Conservation (phyloP, 176 grass and related monocot species). For the Ampelocalamus luodianensis region DNA sequence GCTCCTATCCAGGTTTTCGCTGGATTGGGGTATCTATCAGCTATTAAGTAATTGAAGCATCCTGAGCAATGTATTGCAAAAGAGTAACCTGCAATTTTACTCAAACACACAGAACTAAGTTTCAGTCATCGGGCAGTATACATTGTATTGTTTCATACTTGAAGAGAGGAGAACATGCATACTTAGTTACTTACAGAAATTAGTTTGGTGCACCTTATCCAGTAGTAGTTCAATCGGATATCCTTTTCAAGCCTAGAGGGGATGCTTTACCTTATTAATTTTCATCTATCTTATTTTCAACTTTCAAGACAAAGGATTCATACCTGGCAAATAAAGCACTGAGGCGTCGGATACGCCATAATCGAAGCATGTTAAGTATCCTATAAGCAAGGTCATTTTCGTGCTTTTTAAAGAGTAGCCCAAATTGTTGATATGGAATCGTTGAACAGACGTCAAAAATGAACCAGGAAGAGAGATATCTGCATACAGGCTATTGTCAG, state of each 20-base stretch:
- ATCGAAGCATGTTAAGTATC: conserved; percentile 73
- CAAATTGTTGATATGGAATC: conserved; percentile 69
- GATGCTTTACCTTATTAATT: conserved; percentile 28
- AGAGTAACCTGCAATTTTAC: conserved; percentile 72
- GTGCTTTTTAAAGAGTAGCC: conserved; percentile 61
- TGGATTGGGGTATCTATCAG: conserved; percentile 77
- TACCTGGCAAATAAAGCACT: conserved; percentile 89
- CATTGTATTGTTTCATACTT: conserved; percentile 12
- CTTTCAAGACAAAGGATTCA: conserved; percentile 15
- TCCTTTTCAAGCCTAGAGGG: conserved; percentile 84
- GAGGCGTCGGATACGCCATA: conserved; percentile 81
- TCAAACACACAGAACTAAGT: conserved; percentile 4
- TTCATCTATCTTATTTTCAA: conserved; percentile 27
- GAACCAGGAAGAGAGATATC: conserved; percentile 85
- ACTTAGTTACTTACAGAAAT: conserved; percentile 80
- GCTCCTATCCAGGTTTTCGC: conserved; percentile 86
- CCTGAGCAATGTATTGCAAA: conserved; percentile 78
- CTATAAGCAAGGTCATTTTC: conserved; percentile 66
- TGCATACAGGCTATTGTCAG: conserved; percentile 44
- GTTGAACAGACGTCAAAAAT: conserved; percentile 84
- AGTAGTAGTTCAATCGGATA: conserved; percentile 84
- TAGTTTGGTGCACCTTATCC: conserved; percentile 86
- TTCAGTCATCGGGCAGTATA: conserved; percentile 28
- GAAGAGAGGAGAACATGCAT: conserved; percentile 16
- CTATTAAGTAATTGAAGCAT: conserved; percentile 90